Evolutionary conservation across 129 eudicot genomes (phyloP).

Genomic region (Glebionis coronaria): DNA sequence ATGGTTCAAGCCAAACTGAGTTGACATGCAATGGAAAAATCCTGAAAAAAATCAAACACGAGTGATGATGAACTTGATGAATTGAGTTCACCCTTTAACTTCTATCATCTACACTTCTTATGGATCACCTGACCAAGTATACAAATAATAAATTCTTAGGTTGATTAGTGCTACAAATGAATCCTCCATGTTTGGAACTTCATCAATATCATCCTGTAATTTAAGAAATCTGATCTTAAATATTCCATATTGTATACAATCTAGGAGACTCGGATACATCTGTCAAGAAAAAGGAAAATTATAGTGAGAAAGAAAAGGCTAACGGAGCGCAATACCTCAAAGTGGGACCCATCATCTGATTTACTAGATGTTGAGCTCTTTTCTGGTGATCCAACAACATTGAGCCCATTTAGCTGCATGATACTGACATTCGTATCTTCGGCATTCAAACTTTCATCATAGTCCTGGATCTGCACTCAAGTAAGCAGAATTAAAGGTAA

Average conservation of each 20-base stretch:
- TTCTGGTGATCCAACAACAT: constrained; percentile 39
- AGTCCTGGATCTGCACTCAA: constrained; percentile 61
- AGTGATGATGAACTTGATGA: constrained; percentile 95
- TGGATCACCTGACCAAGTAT: too few species aligned
- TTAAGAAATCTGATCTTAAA: constrained; percentile 5
- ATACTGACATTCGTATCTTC: constrained; percentile 39
- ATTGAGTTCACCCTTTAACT: constrained; percentile 64
- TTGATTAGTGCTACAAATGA: constrained; percentile 77
- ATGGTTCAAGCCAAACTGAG: constrained; percentile 32
- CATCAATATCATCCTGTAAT: constrained; percentile 61
- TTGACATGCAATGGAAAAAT: constrained; percentile 57
- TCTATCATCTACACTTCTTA: constrained; percentile 40
- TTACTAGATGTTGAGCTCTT: constrained; percentile 32
- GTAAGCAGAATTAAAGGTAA: constrained; percentile 6
- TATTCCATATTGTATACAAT: not conserved
- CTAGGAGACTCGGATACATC: not conserved
- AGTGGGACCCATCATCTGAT: constrained; percentile 40
- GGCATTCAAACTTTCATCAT: too few species aligned
- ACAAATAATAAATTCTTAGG: too few species aligned
- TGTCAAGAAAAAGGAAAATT: not conserved
- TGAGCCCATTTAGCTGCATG: constrained; percentile 41
- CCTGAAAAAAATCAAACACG: constrained; percentile 63
- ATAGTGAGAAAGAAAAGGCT: not conserved
- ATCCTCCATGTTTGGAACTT: constrained; percentile 62
- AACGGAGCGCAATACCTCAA: constrained; percentile 44